These are phyloP conservation scores for Immersiella caudata DNA, from an alignment of 495 filamentous ascomycete genomes.

Conservation along the genomic window DNA sequence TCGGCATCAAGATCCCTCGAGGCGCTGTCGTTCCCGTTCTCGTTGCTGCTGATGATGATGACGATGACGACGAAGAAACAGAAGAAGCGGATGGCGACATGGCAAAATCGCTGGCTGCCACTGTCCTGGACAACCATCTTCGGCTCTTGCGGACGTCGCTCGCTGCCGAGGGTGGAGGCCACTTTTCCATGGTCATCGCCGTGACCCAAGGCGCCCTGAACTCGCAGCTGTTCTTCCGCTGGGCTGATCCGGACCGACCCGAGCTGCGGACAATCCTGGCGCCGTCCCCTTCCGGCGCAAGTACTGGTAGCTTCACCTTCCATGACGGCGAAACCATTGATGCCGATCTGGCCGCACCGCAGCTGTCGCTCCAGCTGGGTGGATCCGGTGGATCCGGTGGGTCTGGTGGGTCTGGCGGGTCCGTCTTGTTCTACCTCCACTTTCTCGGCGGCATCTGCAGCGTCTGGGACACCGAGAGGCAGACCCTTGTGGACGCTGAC, in stretches of 20 bases:
- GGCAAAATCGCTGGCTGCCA: no score
- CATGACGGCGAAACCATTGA: not conserved
- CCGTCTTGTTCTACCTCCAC: not conserved
- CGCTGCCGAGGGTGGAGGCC: not conserved
- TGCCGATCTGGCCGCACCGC: not conserved
- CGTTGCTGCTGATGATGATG: not conserved
- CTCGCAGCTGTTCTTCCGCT: not conserved
- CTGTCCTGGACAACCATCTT: not conserved
- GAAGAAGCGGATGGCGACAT: not conserved
- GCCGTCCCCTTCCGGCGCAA: not conserved
- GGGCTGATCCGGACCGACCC: not conserved
- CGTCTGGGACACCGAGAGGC: not conserved
- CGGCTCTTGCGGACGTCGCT: not conserved
- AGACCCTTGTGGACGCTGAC: not conserved
- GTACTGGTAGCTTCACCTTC: not conserved
- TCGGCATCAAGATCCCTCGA: not conserved
- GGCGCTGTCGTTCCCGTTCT: not conserved
- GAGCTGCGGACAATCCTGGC: not conserved
- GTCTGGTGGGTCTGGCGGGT: not conserved
- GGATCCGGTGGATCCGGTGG: not conserved
- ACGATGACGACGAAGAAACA: not conserved
- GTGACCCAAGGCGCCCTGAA: not conserved
- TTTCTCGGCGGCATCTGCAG: not conserved
- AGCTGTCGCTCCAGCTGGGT: not conserved
- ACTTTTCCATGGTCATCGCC: not conserved